Evolutionary conservation across 2,329 filamentous ascomycete species (phyloP).

Genomic region (Emmonsiellopsis sp.): DNA sequence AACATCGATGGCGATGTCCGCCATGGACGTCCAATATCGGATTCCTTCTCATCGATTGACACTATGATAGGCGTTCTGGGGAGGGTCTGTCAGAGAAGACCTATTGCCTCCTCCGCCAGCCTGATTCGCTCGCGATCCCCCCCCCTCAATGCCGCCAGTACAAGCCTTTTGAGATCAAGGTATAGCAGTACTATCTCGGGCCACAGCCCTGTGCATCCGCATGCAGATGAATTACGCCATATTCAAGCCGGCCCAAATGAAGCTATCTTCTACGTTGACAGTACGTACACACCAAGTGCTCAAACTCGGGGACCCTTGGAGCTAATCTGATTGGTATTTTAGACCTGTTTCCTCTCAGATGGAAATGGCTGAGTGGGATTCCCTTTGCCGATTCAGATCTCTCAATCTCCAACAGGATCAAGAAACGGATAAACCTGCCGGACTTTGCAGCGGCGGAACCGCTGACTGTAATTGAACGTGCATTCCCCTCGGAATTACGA

Average conservation of each 20-base stretch:
- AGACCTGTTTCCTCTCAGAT: slow-evolving; percentile 77
- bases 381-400: slow-evolving; percentile 38
- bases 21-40: not conserved
- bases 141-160: not conserved
- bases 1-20: not conserved
- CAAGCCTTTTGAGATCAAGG: not conserved
- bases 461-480: slow-evolving; percentile 45
- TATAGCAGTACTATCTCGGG: not conserved
- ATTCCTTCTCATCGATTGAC: not conserved
- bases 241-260: slow-evolving; percentile 69
- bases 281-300: slow-evolving; percentile 38
- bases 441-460: slow-evolving; percentile 48
- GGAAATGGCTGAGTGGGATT: slow-evolving; percentile 53
- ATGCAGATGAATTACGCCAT: slow-evolving; percentile 63
- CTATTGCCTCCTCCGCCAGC: not conserved
- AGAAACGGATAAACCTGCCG: slow-evolving; percentile 44
- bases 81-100: slow-evolving; percentile 1
- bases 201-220: slow-evolving; percentile 28
- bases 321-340: slow-evolving; percentile 6
- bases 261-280: slow-evolving; percentile 82
- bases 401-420: slow-evolving; percentile 35
- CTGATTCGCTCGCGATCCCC: not conserved
- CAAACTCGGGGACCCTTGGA: no score
- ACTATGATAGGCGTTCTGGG: slow-evolving; percentile 6
- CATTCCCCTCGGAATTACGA: slow-evolving; percentile 52